These are phyloP conservation scores for Xylaria scruposa DNA, from an alignment of 495 filamentous ascomycete species.

Conservation along the genomic window DNA sequence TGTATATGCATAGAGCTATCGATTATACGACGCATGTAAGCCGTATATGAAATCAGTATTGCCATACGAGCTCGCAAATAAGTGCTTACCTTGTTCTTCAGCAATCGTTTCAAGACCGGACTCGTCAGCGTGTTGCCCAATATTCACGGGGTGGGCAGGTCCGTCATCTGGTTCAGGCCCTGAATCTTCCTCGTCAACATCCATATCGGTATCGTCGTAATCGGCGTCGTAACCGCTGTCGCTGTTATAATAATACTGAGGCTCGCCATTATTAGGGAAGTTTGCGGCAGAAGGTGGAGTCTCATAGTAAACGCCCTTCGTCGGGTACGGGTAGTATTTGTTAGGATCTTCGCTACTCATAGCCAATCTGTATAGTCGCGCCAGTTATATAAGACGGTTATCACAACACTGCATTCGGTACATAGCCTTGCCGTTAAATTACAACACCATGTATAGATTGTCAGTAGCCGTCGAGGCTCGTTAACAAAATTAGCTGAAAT, in stretches of 20 bases:
- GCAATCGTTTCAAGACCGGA: not conserved
- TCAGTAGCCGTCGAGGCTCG: no score
- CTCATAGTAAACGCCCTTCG: not conserved
- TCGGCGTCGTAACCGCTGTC: not conserved
- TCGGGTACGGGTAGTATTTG: conserved; percentile 9
- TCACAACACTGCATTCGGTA: not conserved
- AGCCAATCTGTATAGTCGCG: not conserved
- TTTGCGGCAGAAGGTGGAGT: not conserved
- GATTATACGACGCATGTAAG: not conserved
- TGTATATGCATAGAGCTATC: not conserved
- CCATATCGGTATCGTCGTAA: not conserved
- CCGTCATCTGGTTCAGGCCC: not conserved
- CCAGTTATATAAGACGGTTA: not conserved
- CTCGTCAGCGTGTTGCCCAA: not conserved
- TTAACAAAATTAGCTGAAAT: not conserved
- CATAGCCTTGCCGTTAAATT: not conserved
- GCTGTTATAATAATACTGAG: not conserved
- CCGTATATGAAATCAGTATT: not conserved
- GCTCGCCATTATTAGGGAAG: not conserved
- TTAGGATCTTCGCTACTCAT: not conserved
- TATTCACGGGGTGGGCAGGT: not conserved
- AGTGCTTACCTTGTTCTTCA: not conserved
- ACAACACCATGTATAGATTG: not conserved
- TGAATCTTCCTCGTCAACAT: not conserved
- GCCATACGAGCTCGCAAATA: not conserved